Base-by-base conservation (phyloP, 1,284 basidiomycete species). In the Phaffia rhodozyma region DNA sequence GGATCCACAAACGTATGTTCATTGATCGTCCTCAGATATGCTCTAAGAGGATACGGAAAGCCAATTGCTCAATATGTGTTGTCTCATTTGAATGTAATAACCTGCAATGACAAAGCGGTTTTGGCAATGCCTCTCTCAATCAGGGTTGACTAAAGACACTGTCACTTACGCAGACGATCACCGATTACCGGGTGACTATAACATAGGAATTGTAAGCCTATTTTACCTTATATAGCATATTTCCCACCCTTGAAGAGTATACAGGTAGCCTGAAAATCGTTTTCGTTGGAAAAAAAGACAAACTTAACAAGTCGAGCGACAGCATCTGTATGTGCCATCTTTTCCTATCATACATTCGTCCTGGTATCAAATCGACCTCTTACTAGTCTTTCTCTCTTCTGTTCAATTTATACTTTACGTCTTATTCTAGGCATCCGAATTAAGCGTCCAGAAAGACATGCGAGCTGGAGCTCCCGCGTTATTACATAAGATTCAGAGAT, bases 291-390 rank as follows among this genome's bases (percentile, higher is more conserved):
- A 43, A 43, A 43, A 43, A 11, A 84, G 83, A 85, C 83, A 0
- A 84, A 85, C 69, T 75, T 86, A 0, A 80, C 84, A 5, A 76
- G 78, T 47, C 76, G 84, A 13, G 81, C 83, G 0, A 84, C 84
- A 2, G 74, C 78, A 3, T 79, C 83, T 72, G 82, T 81, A 61
- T 34, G 74, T 63, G 16, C 4, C 11, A 6, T 5, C n/a, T 23
- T 61, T 9, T 34, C n/a, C 47, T 52, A n/a, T 48, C 16, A 32
- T 55, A 32, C 5, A 21, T 29, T 50, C 50, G 50, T n/a, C 34
- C n/a, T 43, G 34, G 60, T 23, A 23, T 30, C 29, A 48, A 11
- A 6, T n/a, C 51, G 30, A 20, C 47, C 34, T 23, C 49, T 55
- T 20, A 25, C 43, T 20, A 49, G 53, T 27, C 16, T 57, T 1